Percentiles rank a stretch among this genome's conserved stretches.
Evolutionary conservation across 306 rosid genomes (phyloP).

Genomic region (Trifolium dubium): DNA sequence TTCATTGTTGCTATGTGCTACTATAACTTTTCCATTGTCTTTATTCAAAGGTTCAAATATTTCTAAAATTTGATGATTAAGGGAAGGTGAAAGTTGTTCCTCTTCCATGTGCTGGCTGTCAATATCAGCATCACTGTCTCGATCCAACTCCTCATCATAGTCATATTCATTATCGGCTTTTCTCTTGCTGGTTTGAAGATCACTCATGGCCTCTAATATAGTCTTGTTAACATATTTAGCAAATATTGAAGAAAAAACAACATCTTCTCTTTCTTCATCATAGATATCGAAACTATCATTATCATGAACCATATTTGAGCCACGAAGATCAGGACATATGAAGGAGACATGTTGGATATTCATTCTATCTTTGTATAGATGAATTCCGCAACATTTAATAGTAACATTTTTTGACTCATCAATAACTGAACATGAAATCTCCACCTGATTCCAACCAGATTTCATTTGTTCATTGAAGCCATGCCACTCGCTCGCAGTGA

Average conservation of each 20-base stretch:
- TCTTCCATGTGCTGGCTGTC: conserved; percentile 13
- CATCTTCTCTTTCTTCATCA: conserved; percentile 36
- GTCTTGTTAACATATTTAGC: conserved; percentile 14
- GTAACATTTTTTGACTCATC: background rate
- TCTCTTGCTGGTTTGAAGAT: conserved; percentile 16
- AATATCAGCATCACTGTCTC: conserved; percentile 10
- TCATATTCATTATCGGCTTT: background rate
- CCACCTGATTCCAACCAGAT: conserved; percentile 40
- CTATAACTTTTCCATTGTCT: conserved; percentile 23
- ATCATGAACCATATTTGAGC: conserved; percentile 26
- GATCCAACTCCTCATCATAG: conserved; percentile 11
- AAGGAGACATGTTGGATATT: conserved; percentile 37
- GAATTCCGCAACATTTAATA: conserved; percentile 41
- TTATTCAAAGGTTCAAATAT: background rate
- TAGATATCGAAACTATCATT: conserved; percentile 26
- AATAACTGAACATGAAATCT: conserved; percentile 27
- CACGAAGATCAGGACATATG: conserved; percentile 29
- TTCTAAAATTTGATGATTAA: conserved; percentile 9
- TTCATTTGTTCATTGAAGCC: conserved; percentile 28
- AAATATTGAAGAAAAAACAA: conserved; percentile 9
- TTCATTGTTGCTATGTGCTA: background rate
- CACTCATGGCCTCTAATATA: conserved; percentile 10
- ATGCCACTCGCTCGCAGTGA: background rate
- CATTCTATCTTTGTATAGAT: conserved; percentile 40
- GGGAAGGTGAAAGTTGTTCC: conserved; percentile 32